Evolutionary conservation across 805 yeast species (phyloP).

Genomic region (Saccharomycopsis amapae): DNA sequence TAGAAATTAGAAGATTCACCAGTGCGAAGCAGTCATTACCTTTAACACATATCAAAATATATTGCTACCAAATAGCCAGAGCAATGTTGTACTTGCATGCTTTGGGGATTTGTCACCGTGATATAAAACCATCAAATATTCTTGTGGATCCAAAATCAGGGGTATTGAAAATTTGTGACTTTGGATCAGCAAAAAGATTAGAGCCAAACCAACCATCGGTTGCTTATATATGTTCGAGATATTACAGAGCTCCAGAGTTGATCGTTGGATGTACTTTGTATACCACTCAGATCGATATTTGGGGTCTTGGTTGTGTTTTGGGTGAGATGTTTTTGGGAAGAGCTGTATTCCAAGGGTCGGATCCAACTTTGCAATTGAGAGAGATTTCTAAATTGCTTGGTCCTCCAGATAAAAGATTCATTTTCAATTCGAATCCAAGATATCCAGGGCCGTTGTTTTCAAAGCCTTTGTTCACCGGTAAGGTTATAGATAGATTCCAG

Average conservation of each 20-base stretch:
- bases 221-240: constrained; percentile 91
- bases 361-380: constrained; percentile 79
- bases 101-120: constrained; percentile 75
- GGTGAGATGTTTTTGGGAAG: constrained; percentile 91
- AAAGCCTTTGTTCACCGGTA: constrained; percentile 52
- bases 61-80: constrained; percentile 72
- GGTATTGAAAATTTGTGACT: constrained; percentile 70
- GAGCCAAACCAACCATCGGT: constrained; percentile 82
- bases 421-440: constrained; percentile 66
- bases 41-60: constrained; percentile 66
- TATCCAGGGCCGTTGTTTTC: constrained; percentile 71
- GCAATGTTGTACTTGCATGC: constrained; percentile 81
- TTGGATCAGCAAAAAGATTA: constrained; percentile 76
- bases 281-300: constrained; percentile 86
- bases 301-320: constrained; percentile 96
- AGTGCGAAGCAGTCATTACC: constrained; percentile 53
- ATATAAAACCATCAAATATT: constrained; percentile 77
- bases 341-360: constrained; percentile 93
- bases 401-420: constrained; percentile 69
- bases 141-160: constrained; percentile 66
- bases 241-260: constrained; percentile 93
- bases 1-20: constrained; percentile 65
- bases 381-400: constrained; percentile 89
- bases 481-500: constrained; percentile 49
- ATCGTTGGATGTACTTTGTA: constrained; percentile 86